phyloP scores from a whole-genome alignment of 1,284 basidiomycete species.

The Fomitopsis palustris region DNA sequence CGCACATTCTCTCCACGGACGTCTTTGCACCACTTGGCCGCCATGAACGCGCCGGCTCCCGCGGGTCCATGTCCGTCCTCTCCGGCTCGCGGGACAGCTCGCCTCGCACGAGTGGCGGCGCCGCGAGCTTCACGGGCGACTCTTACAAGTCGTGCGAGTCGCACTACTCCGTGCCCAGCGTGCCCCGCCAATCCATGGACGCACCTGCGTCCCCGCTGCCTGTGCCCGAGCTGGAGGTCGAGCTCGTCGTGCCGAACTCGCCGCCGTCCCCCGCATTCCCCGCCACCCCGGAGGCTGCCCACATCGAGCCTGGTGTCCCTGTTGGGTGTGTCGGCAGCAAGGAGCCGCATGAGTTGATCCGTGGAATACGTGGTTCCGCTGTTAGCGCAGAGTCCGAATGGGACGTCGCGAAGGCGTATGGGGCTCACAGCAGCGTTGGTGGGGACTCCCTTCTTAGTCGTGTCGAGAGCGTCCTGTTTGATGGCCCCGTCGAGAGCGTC shows the following conservation, averaged over 20 bases:
- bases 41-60: constrained; percentile 3
- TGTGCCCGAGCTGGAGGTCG: constrained; percentile 7
- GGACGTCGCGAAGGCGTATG: constrained; percentile 26
- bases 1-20: constrained; percentile 23
- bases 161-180: constrained; percentile 25
- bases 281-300: constrained; percentile 17
- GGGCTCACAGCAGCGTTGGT: constrained; percentile 16
- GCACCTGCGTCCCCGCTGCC: neutral
- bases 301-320: constrained; percentile 1
- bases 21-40: constrained; percentile 14
- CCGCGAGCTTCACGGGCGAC: constrained; percentile 22
- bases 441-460: constrained; percentile 8
- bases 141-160: constrained; percentile 31
- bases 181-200: constrained; percentile 11
- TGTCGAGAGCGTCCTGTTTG: constrained; percentile 5
- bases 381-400: constrained; percentile 20
- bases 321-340: neutral
- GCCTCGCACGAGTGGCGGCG: constrained; percentile 22
- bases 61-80: constrained; percentile 6
- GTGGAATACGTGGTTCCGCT: constrained; percentile 3
- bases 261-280: constrained; percentile 18
- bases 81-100: constrained; percentile 3
- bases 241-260: constrained; percentile 13
- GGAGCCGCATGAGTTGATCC: constrained; percentile 3
- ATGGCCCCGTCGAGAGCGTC: constrained; percentile 15